A percentile compares a stretch with the other conserved stretches of the same genome.
These are phyloP conservation scores for Neocucurbitaria cava DNA, from an alignment of 2,329 filamentous ascomycete genomes.

Conservation along the genomic window DNA sequence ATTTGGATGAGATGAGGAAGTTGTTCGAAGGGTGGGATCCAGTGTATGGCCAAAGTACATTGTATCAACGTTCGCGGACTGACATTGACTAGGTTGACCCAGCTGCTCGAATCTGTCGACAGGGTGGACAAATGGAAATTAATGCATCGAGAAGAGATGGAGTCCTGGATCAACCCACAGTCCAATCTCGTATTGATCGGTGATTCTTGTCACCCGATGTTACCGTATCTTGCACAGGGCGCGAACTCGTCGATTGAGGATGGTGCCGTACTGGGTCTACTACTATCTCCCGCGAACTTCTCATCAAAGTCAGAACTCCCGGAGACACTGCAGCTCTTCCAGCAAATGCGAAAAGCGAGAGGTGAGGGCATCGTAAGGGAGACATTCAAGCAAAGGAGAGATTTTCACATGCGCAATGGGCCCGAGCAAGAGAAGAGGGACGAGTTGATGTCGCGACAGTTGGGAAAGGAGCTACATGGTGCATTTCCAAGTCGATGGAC, in stretches of 20 bases:
- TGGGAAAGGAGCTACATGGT: slow-evolving; percentile 58
- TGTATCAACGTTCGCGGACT: slow-evolving; percentile 24
- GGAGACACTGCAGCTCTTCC: slow-evolving; percentile 52
- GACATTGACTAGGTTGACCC: slow-evolving; percentile 21
- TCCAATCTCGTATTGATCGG: slow-evolving; percentile 62
- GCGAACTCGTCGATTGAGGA: slow-evolving; percentile 74
- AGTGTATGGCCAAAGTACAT: slow-evolving; percentile 50
- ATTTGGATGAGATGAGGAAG: slow-evolving; percentile 66
- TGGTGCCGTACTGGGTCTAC: slow-evolving; percentile 67
- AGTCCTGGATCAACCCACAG: slow-evolving; percentile 53
- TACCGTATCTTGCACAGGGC: slow-evolving; percentile 50
- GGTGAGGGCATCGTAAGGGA: slow-evolving; percentile 66
- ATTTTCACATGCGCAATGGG: slow-evolving; percentile 57
- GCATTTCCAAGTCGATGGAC: slow-evolving; percentile 69
- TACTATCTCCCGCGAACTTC: slow-evolving; percentile 51
- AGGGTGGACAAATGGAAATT: slow-evolving; percentile 74
- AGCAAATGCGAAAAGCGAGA: slow-evolving; percentile 56
- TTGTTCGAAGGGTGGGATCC: slow-evolving; percentile 72
- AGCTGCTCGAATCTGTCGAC: slow-evolving; percentile 55
- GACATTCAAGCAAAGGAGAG: slow-evolving; percentile 60
- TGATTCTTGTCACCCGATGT: slow-evolving; percentile 45
- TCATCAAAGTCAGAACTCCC: slow-evolving; percentile 35
- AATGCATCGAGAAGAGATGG: slow-evolving; percentile 57
- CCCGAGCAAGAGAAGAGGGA: slow-evolving; percentile 66
- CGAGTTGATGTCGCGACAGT: slow-evolving; percentile 61